Conservation (phyloP, 805 yeast genomes). For the Saturnispora silvae region DNA sequence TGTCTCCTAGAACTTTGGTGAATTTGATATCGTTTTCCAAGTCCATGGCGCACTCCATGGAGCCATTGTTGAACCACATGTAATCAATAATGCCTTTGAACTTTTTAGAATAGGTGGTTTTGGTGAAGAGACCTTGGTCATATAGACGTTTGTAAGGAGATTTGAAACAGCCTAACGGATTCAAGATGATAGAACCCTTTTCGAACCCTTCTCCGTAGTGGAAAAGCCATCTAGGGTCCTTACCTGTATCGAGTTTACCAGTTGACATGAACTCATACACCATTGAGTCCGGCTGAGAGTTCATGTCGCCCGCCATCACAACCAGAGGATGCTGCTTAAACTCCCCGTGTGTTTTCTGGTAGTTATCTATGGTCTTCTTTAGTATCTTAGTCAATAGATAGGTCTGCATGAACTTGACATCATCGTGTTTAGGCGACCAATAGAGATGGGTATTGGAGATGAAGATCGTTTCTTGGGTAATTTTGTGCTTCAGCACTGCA, state of each 20-base stretch:
- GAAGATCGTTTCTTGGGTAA: conserved; percentile 30
- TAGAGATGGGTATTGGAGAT: conserved; percentile 53
- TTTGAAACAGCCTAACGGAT: conserved; percentile 14
- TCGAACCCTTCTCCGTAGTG: conserved; percentile 13
- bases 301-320: conserved; percentile 47
- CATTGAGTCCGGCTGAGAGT: conserved; percentile 39
- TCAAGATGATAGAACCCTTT: conserved; percentile 7
- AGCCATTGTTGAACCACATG: conserved; percentile 33
- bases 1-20: conserved; percentile 41
- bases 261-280: conserved; percentile 35
- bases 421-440: conserved; percentile 43
- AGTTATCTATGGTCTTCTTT: conserved; percentile 20
- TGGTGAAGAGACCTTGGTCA: conserved; percentile 15
- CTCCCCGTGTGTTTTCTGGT: conserved; percentile 8
- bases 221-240: conserved; percentile 13
- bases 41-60: conserved; percentile 11
- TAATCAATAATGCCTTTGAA: conserved; percentile 47
- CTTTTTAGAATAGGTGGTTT: conserved; percentile 39
- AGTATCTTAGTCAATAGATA: conserved; percentile 32
- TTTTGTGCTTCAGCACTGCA: conserved; percentile 36
- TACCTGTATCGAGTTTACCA: conserved; percentile 17
- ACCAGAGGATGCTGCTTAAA: conserved; percentile 23
- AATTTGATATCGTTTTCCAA: conserved; percentile 27
- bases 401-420: conserved; percentile 45
- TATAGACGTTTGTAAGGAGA: conserved; percentile 23